Evolutionary conservation across 192 early-diverging fungal genomes (phyloP), one percentile per base, ranked within the genome.

Genomic region (Glomus cerebriforme): DNA sequence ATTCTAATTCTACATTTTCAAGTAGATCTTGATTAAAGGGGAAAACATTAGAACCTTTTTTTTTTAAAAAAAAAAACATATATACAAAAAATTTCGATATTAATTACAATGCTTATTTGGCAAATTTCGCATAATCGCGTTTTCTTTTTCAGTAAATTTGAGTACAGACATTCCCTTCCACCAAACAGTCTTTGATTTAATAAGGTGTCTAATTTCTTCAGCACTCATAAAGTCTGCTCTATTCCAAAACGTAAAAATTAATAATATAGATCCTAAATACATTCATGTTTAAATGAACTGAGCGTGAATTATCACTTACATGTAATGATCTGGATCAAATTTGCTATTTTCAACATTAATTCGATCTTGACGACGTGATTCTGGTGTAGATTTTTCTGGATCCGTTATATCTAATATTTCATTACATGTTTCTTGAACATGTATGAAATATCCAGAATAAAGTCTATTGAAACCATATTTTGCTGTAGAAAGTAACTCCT

Each of bases 281-380:
- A 26, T n/a, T n/a, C n/a, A n/a, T n/a, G n/a, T n/a, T n/a, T 24
- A 22, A 43, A 32, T 19, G 10, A 9, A 22, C 31, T 64, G 3
- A 24, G 1, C 8, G 7, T 47, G n/a, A 34, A 79, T 34, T 12
- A 74, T 69, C 1, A 82, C 89, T 79, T 84, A 91, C 88, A 95
- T 91, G 81, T 98, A 99, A 80, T 98, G 89, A 31, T 96, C 96
- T 31, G 92, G 91, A 80, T 98, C 93, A 85, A 99, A 99, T 67
- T 94, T 95, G 24, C 82, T 81, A 59, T 99, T 90, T 76, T 99
- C 97, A 1, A 80, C 80, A 7, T 87, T 84, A 7, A 94, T 81
- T 27, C 96, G 85, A 43, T 89, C 85, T 22, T 87, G 75, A 2
- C 92, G 86, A 19, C 97, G 87, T 1, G 78, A 78, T 71, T 86